A percentile compares a stretch with the other conserved stretches of the same genome.
These are phyloP conservation scores for Geranium brycei DNA, from an alignment of 345 rosid species.

Conservation along the genomic window DNA sequence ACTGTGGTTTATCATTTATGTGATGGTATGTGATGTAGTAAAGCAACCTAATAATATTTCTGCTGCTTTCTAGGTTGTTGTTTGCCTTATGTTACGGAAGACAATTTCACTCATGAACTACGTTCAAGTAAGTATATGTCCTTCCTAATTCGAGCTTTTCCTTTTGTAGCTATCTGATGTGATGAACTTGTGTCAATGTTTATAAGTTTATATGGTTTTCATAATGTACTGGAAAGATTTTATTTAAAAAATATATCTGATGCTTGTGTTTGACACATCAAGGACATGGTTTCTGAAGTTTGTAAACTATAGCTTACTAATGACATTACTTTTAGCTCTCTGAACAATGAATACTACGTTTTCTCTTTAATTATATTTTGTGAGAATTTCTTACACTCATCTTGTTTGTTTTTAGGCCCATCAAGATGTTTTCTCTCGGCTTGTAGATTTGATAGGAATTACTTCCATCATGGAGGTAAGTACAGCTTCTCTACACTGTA, in stretches of 20 bases:
- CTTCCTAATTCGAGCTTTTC: background rate
- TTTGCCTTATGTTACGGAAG: conserved; percentile 91
- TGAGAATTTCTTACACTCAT: background rate
- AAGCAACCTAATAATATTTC: conserved; percentile 6
- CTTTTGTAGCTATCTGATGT: background rate
- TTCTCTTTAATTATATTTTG: background rate
- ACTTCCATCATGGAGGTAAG: conserved; percentile 99
- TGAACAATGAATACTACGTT: background rate
- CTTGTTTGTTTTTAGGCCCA: conserved; percentile 35
- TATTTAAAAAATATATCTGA: background rate
- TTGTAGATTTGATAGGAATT: conserved; percentile 97
- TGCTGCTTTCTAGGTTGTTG: conserved; percentile 56
- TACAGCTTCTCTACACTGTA: conserved; percentile 6
- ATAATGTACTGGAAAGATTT: background rate
- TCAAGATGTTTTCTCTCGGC: conserved; percentile 63
- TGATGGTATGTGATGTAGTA: background rate
- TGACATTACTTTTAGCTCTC: no score
- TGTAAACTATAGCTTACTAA: background rate
- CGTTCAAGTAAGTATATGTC: conserved; percentile 52
- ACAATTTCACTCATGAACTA: conserved; percentile 80
- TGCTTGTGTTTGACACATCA: background rate
- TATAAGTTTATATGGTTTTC: no score
- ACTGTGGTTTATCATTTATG: background rate
- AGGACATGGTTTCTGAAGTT: background rate
- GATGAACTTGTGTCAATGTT: no score